These are phyloP conservation scores for Calycina herbarum DNA, from an alignment of 2,329 filamentous ascomycete species.

Conservation along the genomic window DNA sequence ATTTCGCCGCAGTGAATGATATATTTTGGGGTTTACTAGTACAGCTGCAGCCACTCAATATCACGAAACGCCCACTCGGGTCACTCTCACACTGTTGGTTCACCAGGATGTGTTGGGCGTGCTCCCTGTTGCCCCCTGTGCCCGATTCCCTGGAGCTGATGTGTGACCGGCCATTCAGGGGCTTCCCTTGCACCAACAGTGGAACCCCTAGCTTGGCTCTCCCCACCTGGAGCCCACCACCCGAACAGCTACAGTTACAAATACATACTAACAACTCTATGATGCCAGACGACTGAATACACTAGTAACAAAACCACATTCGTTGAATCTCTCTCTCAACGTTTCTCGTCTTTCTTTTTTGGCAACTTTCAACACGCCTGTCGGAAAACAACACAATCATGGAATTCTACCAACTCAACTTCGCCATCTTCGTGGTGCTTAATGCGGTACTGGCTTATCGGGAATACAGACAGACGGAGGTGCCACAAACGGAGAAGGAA, in stretches of 20 bases:
- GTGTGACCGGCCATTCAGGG: not conserved
- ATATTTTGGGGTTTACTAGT: not conserved
- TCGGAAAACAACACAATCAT: slow-evolving; percentile 14
- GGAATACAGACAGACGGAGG: slow-evolving; percentile 11
- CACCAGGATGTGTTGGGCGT: too few relatives aligned
- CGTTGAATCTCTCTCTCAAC: not conserved
- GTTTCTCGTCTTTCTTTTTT: not conserved
- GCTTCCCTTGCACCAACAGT: not conserved
- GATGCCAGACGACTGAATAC: not conserved
- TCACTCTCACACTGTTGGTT: not conserved
- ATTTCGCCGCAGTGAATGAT: not conserved
- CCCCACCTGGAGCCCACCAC: not conserved
- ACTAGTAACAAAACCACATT: not conserved
- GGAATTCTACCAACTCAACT: slow-evolving; percentile 27
- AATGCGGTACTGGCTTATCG: slow-evolving; percentile 17
- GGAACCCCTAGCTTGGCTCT: not conserved
- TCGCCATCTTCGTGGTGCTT: slow-evolving; percentile 23
- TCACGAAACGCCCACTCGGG: not conserved
- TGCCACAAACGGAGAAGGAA: not conserved
- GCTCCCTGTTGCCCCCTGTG: not conserved
- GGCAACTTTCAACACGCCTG: slow-evolving; percentile 6
- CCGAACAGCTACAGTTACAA: not conserved
- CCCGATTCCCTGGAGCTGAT: not conserved
- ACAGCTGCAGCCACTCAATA: not conserved
- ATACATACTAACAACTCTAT: not conserved